Evolutionary conservation across 208 protist species (phyloP).

Genomic region (Wallacemonas rigidus): DNA sequence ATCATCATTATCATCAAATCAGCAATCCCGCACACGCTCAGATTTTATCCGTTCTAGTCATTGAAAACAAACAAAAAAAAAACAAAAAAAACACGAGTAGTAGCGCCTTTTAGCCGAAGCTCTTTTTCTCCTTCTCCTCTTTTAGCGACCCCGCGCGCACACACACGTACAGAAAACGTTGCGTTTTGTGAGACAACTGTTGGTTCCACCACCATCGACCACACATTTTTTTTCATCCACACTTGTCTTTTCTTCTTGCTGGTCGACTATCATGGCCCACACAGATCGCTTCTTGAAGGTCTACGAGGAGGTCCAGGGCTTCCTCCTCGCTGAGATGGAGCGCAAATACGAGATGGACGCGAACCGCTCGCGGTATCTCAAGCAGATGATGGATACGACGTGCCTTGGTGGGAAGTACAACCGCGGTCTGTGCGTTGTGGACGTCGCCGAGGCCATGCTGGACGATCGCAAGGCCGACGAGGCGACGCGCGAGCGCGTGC

Average conservation of each 20-base stretch:
- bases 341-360: constrained; percentile 72
- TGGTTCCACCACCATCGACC: not conserved
- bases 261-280: constrained; percentile 32
- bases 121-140: not conserved
- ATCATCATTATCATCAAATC: constrained; percentile 3
- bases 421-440: constrained; percentile 82
- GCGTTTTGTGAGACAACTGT: not conserved
- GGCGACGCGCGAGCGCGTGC: constrained; percentile 44
- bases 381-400: constrained; percentile 84
- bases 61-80: not conserved
- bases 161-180: not conserved
- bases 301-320: constrained; percentile 78
- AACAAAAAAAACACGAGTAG: not conserved
- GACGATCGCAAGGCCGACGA: constrained; percentile 54
- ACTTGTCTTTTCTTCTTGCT: not conserved
- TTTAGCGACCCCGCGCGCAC: not conserved
- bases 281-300: constrained; percentile 77
- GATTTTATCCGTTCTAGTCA: not conserved
- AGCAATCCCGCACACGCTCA: not conserved
- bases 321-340: constrained; percentile 53
- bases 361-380: constrained; percentile 71
- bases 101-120: not conserved
- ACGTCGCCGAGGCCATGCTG: constrained; percentile 65
- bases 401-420: constrained; percentile 92
- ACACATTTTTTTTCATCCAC: constrained; percentile 4